Base-by-base conservation (phyloP, 805 yeast genomes). In the Ogataea salicorniae region DNA sequence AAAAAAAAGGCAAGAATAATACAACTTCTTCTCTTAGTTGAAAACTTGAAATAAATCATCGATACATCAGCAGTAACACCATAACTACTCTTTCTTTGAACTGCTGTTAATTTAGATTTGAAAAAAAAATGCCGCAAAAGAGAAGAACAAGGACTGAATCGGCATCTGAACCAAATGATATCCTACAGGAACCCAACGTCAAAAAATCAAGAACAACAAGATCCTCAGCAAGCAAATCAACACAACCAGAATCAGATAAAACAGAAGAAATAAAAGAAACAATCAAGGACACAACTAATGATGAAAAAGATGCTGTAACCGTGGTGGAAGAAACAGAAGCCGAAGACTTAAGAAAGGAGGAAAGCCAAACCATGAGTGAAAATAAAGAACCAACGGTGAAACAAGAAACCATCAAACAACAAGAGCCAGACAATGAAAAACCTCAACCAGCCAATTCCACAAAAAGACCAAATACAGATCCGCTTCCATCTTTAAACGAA, bases 51-150 rank as follows among this genome's bases (percentile, higher is more conserved):
- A 11, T 9, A 26, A 6, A 26, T 11, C 13, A 26, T 8, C 11
- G 31, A 26, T 26, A 26, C 13, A 26, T 4, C 9, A 26, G 6
- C 13, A 26, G 11, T 1, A 26, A 3, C 11, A 9, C 11, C 13
- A 9, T 11, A 26, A 11, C 9, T 9, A 9, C 31, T 15, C 13
- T 7, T 34, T 17, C 3, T 9, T 36, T 17, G 7, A 16, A 36
- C n/a, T 16, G 3, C 16, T 13, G 17, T 6, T 16, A 6, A 9
- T 2, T 5, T 36, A 16, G 11, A 5, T 22, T 13, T 13, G 31
- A n/a, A 15, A 16, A 5, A 5, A n/a, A 37, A 14, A 40, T 45
- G 44, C 44, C 44, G 17, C 44, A 49, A 11, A 46, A 49, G 43
- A 41, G 45, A 37, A 35, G 46, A 41, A 29, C 45, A 33, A 29